These are phyloP conservation scores for Mycena metata DNA, from an alignment of 768 basidiomycete species.

Conservation along the genomic window DNA sequence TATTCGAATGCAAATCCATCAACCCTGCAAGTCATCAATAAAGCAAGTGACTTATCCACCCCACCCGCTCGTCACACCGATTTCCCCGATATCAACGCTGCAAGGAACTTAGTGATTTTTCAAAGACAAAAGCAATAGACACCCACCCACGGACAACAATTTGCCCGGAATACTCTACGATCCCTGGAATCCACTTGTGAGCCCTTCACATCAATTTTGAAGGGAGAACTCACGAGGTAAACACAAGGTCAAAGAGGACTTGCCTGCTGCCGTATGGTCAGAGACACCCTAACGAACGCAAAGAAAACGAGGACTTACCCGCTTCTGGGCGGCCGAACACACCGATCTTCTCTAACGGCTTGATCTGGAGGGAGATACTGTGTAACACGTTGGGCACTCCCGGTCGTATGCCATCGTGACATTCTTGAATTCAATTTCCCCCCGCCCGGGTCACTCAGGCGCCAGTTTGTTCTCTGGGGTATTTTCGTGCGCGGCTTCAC, in stretches of 20 bases:
- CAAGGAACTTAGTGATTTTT: conserved; percentile 29
- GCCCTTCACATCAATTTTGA: no score
- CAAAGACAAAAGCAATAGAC: no score
- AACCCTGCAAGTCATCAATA: conserved; percentile 45
- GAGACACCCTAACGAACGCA: no score
- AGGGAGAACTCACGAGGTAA: no score
- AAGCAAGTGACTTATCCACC: no score
- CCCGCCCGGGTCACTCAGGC: conserved; percentile 71
- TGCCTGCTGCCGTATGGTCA: no score
- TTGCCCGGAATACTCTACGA: conserved; percentile 74
- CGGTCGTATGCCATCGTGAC: conserved; percentile 73
- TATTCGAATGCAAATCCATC: conserved; percentile 70
- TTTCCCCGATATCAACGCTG: conserved; percentile 74
- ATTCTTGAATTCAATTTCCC: conserved; percentile 72
- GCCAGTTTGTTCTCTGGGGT: conserved; percentile 64
- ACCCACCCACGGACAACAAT: conserved; percentile 74
- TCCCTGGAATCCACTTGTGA: no score
- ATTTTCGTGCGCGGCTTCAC: conserved; percentile 76
- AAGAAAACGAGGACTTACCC: no score
- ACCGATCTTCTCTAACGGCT: conserved; percentile 81
- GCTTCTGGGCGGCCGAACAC: conserved; percentile 78
- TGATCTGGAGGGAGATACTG: conserved; percentile 68
- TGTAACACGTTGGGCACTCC: conserved; percentile 80
- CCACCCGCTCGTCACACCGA: conserved; percentile 66
- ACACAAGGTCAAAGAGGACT: conserved; percentile 72